Evolutionary conservation across 768 basidiomycete species (phyloP), one percentile per base, ranked within the genome.

Genomic region (Russula foetens): DNA sequence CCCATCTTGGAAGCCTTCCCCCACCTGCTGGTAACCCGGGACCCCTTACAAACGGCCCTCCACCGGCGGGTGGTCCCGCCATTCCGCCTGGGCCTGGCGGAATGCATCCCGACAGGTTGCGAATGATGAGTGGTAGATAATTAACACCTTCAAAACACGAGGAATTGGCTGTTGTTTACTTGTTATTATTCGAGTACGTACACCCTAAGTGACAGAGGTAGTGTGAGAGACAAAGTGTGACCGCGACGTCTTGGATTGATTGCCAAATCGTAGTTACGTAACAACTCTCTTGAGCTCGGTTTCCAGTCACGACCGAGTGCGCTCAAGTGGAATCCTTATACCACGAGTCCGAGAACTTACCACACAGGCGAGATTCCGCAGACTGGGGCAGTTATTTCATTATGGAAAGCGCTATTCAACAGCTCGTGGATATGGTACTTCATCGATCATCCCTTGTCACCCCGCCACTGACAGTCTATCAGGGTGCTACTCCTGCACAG

Each of bases 401-500:
- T n/a, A 75, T 75, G 74, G 72, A 74, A 47, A 69, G 60, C 19
- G 70, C 73, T 53, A 63, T 74, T 17, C 59, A 68, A 56, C 74
- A 75, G 63, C 71, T 75, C 21, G 70, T 75, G 9, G 74, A 74
- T 51, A 74, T 74, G 73, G 73, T 72, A 19, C 38, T 53, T 28
- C 41, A 39, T 15, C 23, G 23, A 33, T 53, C 21, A 23, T 29
- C 44, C 38, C 49, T n/a, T 17, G 38, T 12, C 38, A 9, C 19
- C 7, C 52, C 46, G n/a, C 24, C 52, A 23, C 24, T 51, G 28
- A 54, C 21, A 43, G 47, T n/a, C 26, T 58, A 57, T 41, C 59
- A 95, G 94, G 94, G 94, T 66, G 92, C 92, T 31, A 90, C 88
- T 0, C 70, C 74, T 12, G 82, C 84, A 14, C 90, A 94, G 75